Conservation (phyloP, 1,284 basidiomycete genomes). For the Tilletia walkeri region DNA sequence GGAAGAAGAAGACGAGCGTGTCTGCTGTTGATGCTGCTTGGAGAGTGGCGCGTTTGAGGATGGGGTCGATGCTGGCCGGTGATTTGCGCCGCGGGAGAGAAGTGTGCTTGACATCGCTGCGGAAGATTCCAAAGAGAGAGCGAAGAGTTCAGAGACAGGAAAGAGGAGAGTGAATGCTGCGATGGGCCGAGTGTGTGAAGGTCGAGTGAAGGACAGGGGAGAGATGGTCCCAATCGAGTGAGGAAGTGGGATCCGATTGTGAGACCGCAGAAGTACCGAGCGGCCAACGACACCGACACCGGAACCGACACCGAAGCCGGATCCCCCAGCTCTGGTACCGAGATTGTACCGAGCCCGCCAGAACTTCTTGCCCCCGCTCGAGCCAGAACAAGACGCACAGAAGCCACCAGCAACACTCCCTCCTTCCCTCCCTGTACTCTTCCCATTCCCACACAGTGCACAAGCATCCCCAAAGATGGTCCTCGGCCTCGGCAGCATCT, state of each 20-base stretch:
- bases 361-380: not conserved
- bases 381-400: not conserved
- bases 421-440: too few species aligned
- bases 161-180: too few species aligned
- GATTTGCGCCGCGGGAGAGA: slow-evolving; percentile 2
- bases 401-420: too few species aligned
- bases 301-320: too few species aligned
- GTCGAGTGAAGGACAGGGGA: too few species aligned
- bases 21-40: not conserved
- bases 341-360: not conserved
- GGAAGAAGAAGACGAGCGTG: not conserved
- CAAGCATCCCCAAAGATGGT: slow-evolving; percentile 14
- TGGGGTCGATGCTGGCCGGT: not conserved
- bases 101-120: not conserved
- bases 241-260: too few species aligned
- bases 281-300: too few species aligned
- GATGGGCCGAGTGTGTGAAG: too few species aligned
- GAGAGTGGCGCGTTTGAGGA: not conserved
- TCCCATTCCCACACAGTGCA: too few species aligned
- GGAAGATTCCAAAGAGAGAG: not conserved
- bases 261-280: too few species aligned
- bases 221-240: too few species aligned
- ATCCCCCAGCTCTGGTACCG: too few species aligned
- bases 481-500: slow-evolving; percentile 49
- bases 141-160: not conserved